These are phyloP conservation scores for Termitomyces sp. DNA, from an alignment of 768 basidiomycete genomes.

Conservation along the genomic window DNA sequence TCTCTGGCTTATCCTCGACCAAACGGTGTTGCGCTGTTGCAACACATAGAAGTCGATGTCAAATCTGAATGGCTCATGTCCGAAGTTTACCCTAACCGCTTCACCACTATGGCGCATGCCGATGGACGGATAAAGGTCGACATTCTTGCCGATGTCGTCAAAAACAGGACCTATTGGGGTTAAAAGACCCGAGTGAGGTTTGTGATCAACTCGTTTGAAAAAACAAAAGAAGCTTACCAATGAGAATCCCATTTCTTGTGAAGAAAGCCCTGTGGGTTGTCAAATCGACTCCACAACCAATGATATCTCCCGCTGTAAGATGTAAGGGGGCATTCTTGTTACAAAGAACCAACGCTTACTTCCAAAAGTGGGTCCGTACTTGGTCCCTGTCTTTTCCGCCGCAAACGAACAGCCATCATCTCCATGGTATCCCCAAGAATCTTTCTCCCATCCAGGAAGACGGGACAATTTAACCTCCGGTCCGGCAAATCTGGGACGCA, in stretches of 20 bases:
- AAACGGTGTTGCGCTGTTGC: slow-evolving; percentile 60
- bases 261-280: slow-evolving; percentile 78
- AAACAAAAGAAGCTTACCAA: slow-evolving; percentile 40
- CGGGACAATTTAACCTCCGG: slow-evolving; percentile 64
- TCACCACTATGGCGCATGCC: slow-evolving; percentile 83
- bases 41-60: slow-evolving; percentile 88
- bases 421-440: slow-evolving; percentile 93
- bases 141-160: slow-evolving; percentile 63
- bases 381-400: slow-evolving; percentile 64
- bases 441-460: slow-evolving; percentile 82
- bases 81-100: slow-evolving; percentile 83
- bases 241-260: slow-evolving; percentile 79
- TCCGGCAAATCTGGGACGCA: slow-evolving; percentile 56
- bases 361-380: slow-evolving; percentile 79
- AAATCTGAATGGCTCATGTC: slow-evolving; percentile 79
- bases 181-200: not conserved
- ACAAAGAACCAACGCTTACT: slow-evolving; percentile 43
- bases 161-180: slow-evolving; percentile 56
- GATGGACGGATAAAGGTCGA: slow-evolving; percentile 80
- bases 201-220: not conserved
- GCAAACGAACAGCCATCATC: slow-evolving; percentile 82
- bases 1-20: slow-evolving; percentile 63
- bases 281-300: slow-evolving; percentile 95
- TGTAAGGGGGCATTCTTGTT: slow-evolving; percentile 1
- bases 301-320: slow-evolving; percentile 70